phyloP scores from a whole-genome alignment of 768 basidiomycete species.

The Hydnomerulius pinastri region DNA sequence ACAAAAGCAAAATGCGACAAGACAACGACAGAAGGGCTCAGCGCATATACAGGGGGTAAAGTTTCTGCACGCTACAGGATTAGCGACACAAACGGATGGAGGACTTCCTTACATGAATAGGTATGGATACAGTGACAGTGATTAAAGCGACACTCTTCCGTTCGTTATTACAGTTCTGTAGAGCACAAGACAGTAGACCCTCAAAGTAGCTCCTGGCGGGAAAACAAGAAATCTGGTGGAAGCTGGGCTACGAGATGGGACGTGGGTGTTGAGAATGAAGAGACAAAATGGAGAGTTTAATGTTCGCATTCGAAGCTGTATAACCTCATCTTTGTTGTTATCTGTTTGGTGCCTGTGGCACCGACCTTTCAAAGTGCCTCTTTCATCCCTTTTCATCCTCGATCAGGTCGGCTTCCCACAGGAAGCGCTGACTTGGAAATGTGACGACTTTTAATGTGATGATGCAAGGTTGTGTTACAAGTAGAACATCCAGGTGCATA shows the following conservation, averaged over 20 bases:
- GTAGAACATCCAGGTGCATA: no score
- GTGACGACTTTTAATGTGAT: neutral
- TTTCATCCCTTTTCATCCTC: neutral
- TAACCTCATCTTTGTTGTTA: conserved; percentile 25
- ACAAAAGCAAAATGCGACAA: conserved; percentile 19
- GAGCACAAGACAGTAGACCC: conserved; percentile 19
- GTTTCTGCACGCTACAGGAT: conserved; percentile 30
- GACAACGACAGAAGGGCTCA: conserved; percentile 22
- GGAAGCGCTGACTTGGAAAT: neutral
- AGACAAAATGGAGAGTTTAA: conserved; percentile 12
- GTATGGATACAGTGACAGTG: conserved; percentile 34
- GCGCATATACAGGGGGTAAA: conserved; percentile 18
- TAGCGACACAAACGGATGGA: conserved; percentile 23
- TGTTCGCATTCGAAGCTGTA: conserved; percentile 12
- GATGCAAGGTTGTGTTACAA: neutral
- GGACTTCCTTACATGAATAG: conserved; percentile 35
- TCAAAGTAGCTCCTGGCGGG: conserved; percentile 8
- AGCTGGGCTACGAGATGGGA: conserved; percentile 1
- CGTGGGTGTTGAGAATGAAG: conserved; percentile 12
- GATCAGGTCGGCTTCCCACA: no score
- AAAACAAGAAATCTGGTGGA: conserved; percentile 5
- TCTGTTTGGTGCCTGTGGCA: conserved; percentile 29
- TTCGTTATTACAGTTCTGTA: conserved; percentile 26
- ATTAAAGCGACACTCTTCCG: conserved; percentile 20
- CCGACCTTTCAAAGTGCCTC: neutral